These are phyloP conservation scores for Serendipita sp. DNA, from an alignment of 768 basidiomycete genomes.

Conservation along the genomic window DNA sequence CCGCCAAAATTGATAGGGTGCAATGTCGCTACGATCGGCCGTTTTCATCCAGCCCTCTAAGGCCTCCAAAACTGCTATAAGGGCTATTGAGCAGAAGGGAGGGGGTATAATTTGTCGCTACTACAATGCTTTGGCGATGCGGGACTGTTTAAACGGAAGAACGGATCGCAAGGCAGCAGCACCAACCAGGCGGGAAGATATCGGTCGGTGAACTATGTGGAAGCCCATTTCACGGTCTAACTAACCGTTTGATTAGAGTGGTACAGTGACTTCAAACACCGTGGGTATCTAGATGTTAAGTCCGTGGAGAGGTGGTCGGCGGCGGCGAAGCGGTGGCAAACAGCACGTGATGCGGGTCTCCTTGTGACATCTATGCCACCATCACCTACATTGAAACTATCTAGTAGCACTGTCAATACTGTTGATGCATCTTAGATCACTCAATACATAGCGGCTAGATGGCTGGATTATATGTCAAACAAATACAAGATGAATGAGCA, in stretches of 20 bases:
- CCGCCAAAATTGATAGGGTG: slow-evolving; percentile 30
- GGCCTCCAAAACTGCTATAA: slow-evolving; percentile 73
- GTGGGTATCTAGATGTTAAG: neutral
- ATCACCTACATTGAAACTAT: neutral
- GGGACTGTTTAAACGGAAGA: slow-evolving; percentile 57
- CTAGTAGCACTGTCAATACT: no score
- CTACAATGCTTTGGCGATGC: slow-evolving; percentile 73
- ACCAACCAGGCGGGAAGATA: slow-evolving; percentile 74
- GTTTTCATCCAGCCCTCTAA: slow-evolving; percentile 71
- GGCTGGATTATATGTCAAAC: no score
- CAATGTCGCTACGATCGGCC: slow-evolving; percentile 44
- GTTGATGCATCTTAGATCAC: no score
- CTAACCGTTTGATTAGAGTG: slow-evolving; percentile 11
- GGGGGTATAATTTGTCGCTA: slow-evolving; percentile 81
- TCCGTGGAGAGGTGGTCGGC: neutral
- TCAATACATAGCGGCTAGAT: no score
- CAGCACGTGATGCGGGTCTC: neutral
- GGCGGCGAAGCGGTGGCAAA: neutral
- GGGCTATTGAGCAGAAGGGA: slow-evolving; percentile 63
- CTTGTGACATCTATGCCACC: neutral
- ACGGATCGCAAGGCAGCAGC: slow-evolving; percentile 57
- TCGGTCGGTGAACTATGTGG: slow-evolving; percentile 34
- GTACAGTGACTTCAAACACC: slow-evolving; percentile 1
- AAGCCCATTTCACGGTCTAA: no score
- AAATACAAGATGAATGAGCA: no score